These are phyloP conservation scores for Dothistroma septosporum DNA, from an alignment of 2,329 filamentous ascomycete genomes.

Conservation along the genomic window DNA sequence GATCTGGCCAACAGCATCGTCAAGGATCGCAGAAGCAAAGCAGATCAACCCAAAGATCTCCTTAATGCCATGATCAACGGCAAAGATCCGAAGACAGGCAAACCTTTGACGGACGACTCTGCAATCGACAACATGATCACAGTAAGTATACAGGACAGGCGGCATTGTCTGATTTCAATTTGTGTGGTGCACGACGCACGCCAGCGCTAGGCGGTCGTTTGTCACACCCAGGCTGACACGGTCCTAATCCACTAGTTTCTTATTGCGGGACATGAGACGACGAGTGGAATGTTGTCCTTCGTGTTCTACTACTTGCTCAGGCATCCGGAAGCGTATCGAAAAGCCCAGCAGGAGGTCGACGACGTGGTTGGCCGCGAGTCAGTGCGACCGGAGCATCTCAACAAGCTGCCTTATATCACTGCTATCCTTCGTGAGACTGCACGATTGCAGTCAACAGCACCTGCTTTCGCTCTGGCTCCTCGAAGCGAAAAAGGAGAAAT, in stretches of 20 bases:
- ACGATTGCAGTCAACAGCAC: slow-evolving; percentile 56
- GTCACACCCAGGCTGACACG: too few relatives aligned
- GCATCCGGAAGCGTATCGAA: slow-evolving; percentile 56
- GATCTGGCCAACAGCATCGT: slow-evolving; percentile 59
- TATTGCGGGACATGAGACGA: slow-evolving; percentile 58
- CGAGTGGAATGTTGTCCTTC: slow-evolving; percentile 63
- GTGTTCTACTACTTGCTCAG: slow-evolving; percentile 62
- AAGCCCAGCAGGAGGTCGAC: slow-evolving; percentile 66
- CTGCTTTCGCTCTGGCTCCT: slow-evolving; percentile 53
- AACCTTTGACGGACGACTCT: slow-evolving; percentile 58
- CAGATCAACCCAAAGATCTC: slow-evolving; percentile 60
- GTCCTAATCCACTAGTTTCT: background rate
- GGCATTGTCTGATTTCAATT: too few relatives aligned
- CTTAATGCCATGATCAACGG: slow-evolving; percentile 66
- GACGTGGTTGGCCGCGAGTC: slow-evolving; percentile 56
- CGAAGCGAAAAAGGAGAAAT: slow-evolving; percentile 48
- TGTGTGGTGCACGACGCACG: too few relatives aligned
- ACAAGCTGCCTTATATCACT: slow-evolving; percentile 61
- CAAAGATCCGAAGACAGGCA: slow-evolving; percentile 62
- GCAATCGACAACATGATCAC: slow-evolving; percentile 66
- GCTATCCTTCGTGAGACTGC: slow-evolving; percentile 65
- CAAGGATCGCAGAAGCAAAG: slow-evolving; percentile 53
- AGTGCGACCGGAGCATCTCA: slow-evolving; percentile 58
- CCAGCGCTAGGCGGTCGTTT: too few relatives aligned
- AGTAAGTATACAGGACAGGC: too few relatives aligned